Conservation (phyloP, 768 basidiomycete species). For the Exidia glandulosa region DNA sequence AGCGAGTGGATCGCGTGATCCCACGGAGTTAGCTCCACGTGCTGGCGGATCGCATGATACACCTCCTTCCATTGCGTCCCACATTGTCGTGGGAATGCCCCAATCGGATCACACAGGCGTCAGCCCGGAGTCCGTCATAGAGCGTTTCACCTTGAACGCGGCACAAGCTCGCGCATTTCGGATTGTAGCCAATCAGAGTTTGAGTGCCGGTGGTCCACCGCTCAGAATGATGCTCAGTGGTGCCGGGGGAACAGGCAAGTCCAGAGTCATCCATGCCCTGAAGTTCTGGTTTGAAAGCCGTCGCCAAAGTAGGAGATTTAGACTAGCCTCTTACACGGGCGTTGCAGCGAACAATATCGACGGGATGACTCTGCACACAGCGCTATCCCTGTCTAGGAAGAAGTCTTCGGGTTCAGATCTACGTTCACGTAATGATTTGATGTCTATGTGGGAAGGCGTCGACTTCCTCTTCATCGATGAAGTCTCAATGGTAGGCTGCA, state of each 20-base stretch:
- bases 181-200: slow-evolving; percentile 20
- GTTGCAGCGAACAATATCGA: neutral
- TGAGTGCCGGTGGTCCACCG: slow-evolving; percentile 6
- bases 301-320: neutral
- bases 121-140: slow-evolving; percentile 10
- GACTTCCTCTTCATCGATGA: slow-evolving; percentile 8
- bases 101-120: slow-evolving; percentile 1
- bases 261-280: neutral
- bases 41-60: neutral
- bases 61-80: neutral
- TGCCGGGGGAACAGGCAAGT: neutral
- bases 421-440: neutral
- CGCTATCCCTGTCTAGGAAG: neutral
- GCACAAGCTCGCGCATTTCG: slow-evolving; percentile 25
- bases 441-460: neutral
- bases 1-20: slow-evolving; percentile 1
- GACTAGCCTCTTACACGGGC: neutral
- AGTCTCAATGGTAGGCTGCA: slow-evolving; percentile 6
- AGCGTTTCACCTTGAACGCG: slow-evolving; percentile 21
- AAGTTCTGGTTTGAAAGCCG: neutral
- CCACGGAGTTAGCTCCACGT: neutral
- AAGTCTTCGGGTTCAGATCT: neutral
- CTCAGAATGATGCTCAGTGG: slow-evolving; percentile 6
- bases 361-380: neutral
- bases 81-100: neutral